phyloP scores from a whole-genome alignment of 2,329 filamentous ascomycete genomes.

The Fusarium gaditjirri region DNA sequence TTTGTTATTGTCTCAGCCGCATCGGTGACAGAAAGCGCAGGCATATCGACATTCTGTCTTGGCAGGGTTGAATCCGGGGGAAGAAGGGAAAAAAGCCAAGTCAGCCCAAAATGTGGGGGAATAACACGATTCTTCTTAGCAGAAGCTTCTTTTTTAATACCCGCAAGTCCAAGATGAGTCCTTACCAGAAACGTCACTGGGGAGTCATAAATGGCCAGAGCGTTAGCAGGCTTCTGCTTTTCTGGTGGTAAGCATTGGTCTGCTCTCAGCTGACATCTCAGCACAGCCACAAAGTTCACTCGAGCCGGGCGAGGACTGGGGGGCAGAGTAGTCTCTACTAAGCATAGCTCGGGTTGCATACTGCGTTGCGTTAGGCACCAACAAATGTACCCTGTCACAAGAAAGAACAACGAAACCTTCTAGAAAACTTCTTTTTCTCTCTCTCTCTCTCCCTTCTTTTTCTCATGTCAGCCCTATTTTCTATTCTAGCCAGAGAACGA shows the following conservation, averaged over 20 bases:
- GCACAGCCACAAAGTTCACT: conserved; percentile 19
- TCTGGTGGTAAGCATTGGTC: not conserved
- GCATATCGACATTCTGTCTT: conserved; percentile 23
- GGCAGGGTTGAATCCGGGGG: not conserved
- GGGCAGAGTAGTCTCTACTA: not conserved
- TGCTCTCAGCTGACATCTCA: conserved; percentile 18
- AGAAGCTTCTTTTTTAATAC: conserved; percentile 5
- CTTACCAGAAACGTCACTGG: not conserved
- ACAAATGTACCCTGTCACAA: not conserved
- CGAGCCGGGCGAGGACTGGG: not conserved
- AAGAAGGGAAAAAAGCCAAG: not conserved
- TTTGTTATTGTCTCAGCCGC: not conserved
- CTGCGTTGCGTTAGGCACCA: conserved; percentile 20
- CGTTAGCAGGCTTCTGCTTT: conserved; percentile 11
- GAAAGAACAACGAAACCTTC: not conserved
- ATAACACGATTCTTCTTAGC: not conserved
- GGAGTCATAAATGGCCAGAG: not conserved
- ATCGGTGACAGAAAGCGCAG: not conserved
- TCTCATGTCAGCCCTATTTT: not conserved
- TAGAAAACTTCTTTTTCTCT: not conserved
- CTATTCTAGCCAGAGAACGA: not conserved
- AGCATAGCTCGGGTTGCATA: not conserved
- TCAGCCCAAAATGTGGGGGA: conserved; percentile 5
- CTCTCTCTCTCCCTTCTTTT: not conserved
- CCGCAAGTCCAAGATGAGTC: not conserved